A percentile compares a stretch with the other conserved stretches of the same genome.
phyloP scores from a whole-genome alignment of 2,329 filamentous ascomycete genomes.

The Pseudogymnoascus sp. region DNA sequence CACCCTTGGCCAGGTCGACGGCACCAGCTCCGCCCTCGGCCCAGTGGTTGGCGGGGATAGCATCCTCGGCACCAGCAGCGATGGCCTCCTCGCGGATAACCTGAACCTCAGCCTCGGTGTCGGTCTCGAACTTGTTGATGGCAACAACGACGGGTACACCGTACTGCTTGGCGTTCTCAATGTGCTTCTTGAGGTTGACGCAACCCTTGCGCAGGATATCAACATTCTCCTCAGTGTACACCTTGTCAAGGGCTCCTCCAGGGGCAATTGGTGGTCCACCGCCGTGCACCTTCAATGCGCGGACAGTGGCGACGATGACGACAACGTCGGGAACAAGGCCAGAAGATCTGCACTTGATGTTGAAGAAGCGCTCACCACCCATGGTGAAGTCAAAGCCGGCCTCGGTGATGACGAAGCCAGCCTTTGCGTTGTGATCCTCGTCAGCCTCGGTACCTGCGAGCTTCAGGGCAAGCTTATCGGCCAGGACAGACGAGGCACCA shows the following conservation, averaged over 20 bases:
- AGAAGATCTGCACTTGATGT: conserved; percentile 97
- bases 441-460: conserved; percentile 88
- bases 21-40: conserved; percentile 89
- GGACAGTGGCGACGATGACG: conserved; percentile 89
- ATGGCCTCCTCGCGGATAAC: conserved; percentile 86
- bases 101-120: conserved; percentile 84
- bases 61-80: conserved; percentile 85
- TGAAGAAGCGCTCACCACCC: conserved; percentile 99
- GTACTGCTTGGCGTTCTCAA: conserved; percentile 78
- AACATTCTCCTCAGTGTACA: conserved; percentile 89
- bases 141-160: conserved; percentile 92
- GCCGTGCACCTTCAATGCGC: conserved; percentile 93
- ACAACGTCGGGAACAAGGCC: conserved; percentile 88
- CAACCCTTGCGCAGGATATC: conserved; percentile 85
- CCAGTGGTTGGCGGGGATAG: conserved; percentile 93
- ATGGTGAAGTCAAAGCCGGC: conserved; percentile 99
- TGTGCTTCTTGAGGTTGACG: conserved; percentile 92
- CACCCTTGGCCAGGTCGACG: conserved; percentile 75
- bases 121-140: conserved; percentile 92
- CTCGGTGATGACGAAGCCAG: conserved; percentile 91
- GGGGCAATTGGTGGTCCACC: conserved; percentile 90
- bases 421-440: conserved; percentile 72
- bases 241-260: conserved; percentile 72
- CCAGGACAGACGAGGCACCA: conserved; percentile 88
- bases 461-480: conserved; percentile 92